Percentiles rank a stretch among this genome's conserved stretches.
These are phyloP conservation scores for Logfia minima DNA, from an alignment of 129 eudicot species.

Conservation along the genomic window DNA sequence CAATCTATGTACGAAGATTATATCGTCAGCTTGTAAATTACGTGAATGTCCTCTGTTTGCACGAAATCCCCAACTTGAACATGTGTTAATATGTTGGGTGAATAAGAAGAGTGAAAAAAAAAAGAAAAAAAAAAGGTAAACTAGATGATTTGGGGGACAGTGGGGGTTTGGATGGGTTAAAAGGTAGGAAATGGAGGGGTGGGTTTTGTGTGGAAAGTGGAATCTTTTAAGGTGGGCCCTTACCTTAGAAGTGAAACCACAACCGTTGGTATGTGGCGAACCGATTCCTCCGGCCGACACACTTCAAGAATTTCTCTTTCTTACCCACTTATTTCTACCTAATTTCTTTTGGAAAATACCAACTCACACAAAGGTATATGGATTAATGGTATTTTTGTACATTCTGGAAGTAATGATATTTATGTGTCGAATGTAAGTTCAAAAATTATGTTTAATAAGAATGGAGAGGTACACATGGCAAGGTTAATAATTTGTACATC, in stretches of 20 bases:
- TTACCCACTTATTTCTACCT: constrained; percentile 20
- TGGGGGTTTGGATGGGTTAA: constrained; percentile 6
- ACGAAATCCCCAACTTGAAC: background rate
- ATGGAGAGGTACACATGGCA: too few species aligned
- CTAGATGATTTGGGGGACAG: constrained; percentile 4
- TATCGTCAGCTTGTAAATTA: background rate
- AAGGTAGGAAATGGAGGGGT: constrained; percentile 2
- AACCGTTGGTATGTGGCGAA: constrained; percentile 68
- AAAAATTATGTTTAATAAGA: too few species aligned
- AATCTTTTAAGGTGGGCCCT: constrained; percentile 39
- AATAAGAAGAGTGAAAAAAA: too few species aligned
- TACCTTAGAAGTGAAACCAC: constrained; percentile 34
- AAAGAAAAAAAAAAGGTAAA: background rate
- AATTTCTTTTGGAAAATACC: constrained; percentile 12
- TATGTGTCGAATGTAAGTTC: too few species aligned
- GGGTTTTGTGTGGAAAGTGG: constrained; percentile 28
- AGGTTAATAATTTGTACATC: too few species aligned
- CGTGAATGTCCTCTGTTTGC: background rate
- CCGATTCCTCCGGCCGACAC: constrained; percentile 44
- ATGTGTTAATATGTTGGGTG: too few species aligned
- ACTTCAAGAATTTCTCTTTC: constrained; percentile 18
- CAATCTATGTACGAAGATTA: background rate
- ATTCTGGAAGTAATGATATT: too few species aligned
- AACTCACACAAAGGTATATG: background rate
- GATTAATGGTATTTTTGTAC: too few species aligned